A percentile compares a stretch with the other conserved stretches of the same genome.
Evolutionary conservation across 306 rosid species (phyloP).

Genomic region (Gleditsia sinensis): DNA sequence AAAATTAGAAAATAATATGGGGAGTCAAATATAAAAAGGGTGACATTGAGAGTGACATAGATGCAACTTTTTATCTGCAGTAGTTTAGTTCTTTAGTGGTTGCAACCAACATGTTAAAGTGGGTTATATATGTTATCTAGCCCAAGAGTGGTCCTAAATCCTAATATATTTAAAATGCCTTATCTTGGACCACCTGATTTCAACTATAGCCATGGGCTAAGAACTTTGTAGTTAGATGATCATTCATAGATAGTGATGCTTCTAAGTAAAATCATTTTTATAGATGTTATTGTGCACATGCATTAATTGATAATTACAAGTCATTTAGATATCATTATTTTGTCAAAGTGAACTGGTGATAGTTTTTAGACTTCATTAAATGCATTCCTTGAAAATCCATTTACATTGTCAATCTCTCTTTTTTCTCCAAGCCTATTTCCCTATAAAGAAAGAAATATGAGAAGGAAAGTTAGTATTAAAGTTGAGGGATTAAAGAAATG

Average conservation of each 20-base stretch:
- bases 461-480: slow-evolving; percentile 37
- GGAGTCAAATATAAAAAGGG: slow-evolving; percentile 11
- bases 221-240: slow-evolving; percentile 11
- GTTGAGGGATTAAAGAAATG: too few relatives aligned
- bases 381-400: slow-evolving; percentile 1
- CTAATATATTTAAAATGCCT: slow-evolving; percentile 12
- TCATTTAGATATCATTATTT: slow-evolving; percentile 11
- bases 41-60: too few relatives aligned
- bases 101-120: slow-evolving; percentile 3
- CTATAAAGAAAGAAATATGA: slow-evolving; percentile 56
- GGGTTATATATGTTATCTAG: slow-evolving; percentile 11
- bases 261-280: not conserved
- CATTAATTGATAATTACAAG: slow-evolving; percentile 14
- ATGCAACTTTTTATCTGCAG: slow-evolving; percentile 3
- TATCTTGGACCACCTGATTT: not conserved
- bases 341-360: slow-evolving; percentile 7
- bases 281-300: slow-evolving; percentile 15
- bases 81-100: slow-evolving; percentile 8
- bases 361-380: slow-evolving; percentile 8
- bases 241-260: not conserved
- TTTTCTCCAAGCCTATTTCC: not conserved
- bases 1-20: slow-evolving; percentile 5
- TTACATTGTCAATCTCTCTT: not conserved
- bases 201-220: not conserved
- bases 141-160: slow-evolving; percentile 15